A percentile compares a stretch with the other conserved stretches of the same genome.
Evolutionary conservation across 2,329 filamentous ascomycete genomes (phyloP).

Genomic region (Monilinia laxa): DNA sequence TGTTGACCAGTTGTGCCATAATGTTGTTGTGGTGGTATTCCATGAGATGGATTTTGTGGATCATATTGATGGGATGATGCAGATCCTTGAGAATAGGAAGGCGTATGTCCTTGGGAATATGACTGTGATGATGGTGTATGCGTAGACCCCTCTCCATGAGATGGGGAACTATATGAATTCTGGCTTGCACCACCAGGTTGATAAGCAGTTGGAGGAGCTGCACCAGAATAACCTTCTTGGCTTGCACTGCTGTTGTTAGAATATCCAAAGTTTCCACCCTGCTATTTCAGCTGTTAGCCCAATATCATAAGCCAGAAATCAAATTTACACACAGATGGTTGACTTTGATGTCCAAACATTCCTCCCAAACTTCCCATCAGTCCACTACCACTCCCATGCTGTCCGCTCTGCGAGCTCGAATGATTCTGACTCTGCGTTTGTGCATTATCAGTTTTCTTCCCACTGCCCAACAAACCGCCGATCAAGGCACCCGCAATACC

Average conservation of each 20-base stretch:
- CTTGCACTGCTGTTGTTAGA: conserved; percentile 49
- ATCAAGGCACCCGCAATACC: conserved; percentile 44
- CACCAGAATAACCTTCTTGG: conserved; percentile 57
- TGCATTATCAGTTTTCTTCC: conserved; percentile 43
- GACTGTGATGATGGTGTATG: conserved; percentile 23
- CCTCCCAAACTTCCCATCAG: conserved; percentile 38
- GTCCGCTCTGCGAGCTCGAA: conserved; percentile 39
- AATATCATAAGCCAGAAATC: not conserved
- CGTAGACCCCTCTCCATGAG: conserved; percentile 13
- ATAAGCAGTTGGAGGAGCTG: conserved; percentile 62
- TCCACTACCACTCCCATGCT: conserved; percentile 33
- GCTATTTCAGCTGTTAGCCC: conserved; percentile 30
- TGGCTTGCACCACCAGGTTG: conserved; percentile 43
- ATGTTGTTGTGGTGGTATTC: conserved; percentile 16
- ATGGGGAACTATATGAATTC: conserved; percentile 28
- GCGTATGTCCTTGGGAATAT: conserved; percentile 19
- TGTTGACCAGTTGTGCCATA: conserved; percentile 28
- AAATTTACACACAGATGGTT: conserved; percentile 28
- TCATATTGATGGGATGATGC: conserved; percentile 22
- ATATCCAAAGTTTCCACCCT: conserved; percentile 61
- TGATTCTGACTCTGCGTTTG: conserved; percentile 41
- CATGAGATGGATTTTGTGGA: conserved; percentile 17
- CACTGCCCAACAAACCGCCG: conserved; percentile 56
- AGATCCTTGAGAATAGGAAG: conserved; percentile 18
- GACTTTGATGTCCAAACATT: conserved; percentile 35